A percentile compares a stretch with the other conserved stretches of the same genome.
These are phyloP conservation scores for Gamsiella multidivaricata DNA, from an alignment of 192 early-diverging fungal species.

Conservation along the genomic window DNA sequence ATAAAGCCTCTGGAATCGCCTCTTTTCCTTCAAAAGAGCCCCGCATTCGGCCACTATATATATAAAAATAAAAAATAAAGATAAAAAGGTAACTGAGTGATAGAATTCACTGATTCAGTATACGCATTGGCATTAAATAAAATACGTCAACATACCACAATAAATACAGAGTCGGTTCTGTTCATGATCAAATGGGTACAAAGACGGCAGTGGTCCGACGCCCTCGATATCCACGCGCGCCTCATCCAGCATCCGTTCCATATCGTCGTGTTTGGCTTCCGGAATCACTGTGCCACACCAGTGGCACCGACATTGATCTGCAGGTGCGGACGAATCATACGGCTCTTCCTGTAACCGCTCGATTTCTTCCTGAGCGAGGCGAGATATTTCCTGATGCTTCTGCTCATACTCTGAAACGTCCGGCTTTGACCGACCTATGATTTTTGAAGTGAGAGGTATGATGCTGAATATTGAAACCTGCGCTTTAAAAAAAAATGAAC, in stretches of 20 bases:
- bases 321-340: too few species aligned
- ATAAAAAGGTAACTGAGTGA: neutral
- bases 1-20: slow-evolving; percentile 32
- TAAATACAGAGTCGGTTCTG: slow-evolving; percentile 21
- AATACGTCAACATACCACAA: slow-evolving; percentile 13
- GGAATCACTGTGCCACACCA: slow-evolving; percentile 20
- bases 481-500: too few species aligned
- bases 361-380: too few species aligned
- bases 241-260: neutral
- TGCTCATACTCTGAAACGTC: too few species aligned
- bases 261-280: neutral
- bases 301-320: slow-evolving; percentile 18
- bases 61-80: neutral
- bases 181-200: slow-evolving; percentile 28
- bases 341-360: too few species aligned
- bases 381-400: too few species aligned
- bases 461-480: too few species aligned
- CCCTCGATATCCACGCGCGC: slow-evolving; percentile 23
- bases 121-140: too few species aligned
- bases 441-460: too few species aligned
- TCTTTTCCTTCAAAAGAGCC: slow-evolving; percentile 26
- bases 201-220: slow-evolving; percentile 5
- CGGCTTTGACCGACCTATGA: too few species aligned
- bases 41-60: slow-evolving; percentile 8
- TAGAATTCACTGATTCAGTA: neutral